These are phyloP conservation scores for Clarireedia paspali DNA, from an alignment of 2,329 filamentous ascomycete genomes.

Conservation along the genomic window DNA sequence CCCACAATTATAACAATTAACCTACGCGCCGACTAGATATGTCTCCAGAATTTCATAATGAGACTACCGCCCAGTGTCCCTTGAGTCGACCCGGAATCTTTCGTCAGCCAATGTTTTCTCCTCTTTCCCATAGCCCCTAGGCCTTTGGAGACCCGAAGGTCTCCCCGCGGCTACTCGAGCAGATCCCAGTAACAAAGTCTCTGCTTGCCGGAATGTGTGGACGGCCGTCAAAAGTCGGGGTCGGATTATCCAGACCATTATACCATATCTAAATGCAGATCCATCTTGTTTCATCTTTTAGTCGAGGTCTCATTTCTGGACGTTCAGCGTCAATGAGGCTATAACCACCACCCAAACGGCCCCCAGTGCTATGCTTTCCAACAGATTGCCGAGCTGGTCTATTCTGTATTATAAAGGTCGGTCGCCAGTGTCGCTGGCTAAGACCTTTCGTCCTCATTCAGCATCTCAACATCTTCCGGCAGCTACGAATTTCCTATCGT, in stretches of 20 bases:
- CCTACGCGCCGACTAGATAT: conserved; percentile 8
- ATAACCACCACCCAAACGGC: conserved; percentile 5
- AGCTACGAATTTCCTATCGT: conserved; percentile 5
- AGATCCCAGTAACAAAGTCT: conserved; percentile 1
- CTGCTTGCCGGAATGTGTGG: conserved; percentile 3
- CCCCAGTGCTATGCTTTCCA: conserved; percentile 4
- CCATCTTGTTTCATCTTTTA: conserved; percentile 9
- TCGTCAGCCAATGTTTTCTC: conserved; percentile 2
- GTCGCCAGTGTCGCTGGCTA: conserved; percentile 7
- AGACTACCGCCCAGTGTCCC: conserved; percentile 11
- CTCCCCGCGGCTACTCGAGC: conserved; percentile 4
- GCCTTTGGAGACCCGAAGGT: conserved; percentile 3
- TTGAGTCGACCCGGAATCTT: neutral
- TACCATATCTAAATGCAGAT: conserved; percentile 4
- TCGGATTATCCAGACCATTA: conserved; percentile 1
- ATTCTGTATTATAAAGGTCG: conserved; percentile 10
- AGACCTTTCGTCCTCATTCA: conserved; percentile 10
- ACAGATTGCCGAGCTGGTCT: conserved; percentile 6
- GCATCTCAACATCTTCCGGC: neutral
- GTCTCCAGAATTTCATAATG: conserved; percentile 7
- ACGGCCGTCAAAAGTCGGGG: neutral
- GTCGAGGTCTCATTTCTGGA: conserved; percentile 9
- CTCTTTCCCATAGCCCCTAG: neutral
- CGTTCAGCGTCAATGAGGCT: conserved; percentile 8
- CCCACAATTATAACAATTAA: neutral